Evolutionary conservation across 768 basidiomycete species (phyloP), one percentile per base, ranked within the genome.

Genomic region (Termitomyces bulborhizus): DNA sequence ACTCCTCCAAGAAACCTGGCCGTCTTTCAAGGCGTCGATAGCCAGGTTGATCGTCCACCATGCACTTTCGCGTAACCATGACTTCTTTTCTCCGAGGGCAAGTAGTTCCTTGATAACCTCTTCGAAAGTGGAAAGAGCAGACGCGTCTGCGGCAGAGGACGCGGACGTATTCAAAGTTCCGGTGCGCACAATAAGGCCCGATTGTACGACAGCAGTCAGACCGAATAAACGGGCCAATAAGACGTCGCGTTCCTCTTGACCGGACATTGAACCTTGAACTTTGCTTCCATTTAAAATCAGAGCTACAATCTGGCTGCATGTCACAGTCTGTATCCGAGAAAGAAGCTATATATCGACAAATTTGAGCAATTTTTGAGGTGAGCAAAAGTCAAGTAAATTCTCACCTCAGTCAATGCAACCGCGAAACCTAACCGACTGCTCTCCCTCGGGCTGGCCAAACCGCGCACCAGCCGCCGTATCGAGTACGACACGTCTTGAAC

Each of bases 401-500:
- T 62, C 65, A 96, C 95, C 78, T 97, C 95, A 0, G 96, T 93
- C 61, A 99, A 74, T 32, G 94, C 93, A 43, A 99, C 96, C 8
- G 94, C 93, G 67, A 98, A 99, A 16, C 96, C 96, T 37, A 98
- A 74, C 60, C 96, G 74, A 69, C 93, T 96, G 68, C 91, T 92
- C 68, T 99, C 95, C 63, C 94, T 77, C 1, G 93, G 89, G 68
- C 92, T 95, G 0, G 90, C 92, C 31, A 99, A 76, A 12, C 96
- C 96, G 41, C 93, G 79, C 16, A 96, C 74, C 36, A 99, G 79
- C 15, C 96, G 70, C 49, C 90, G 82, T 64, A 98, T 84, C 4
- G 95, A 90, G 67, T 99, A 99, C 6, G 90, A 82, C 1, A 97
- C 91, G 74, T 99, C 96, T 59, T 86, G 88, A 3, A 91, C 88